Evolutionary conservation across 2,329 filamentous ascomycete species (phyloP).

Genomic region (Pseudogymnoascus sp.): DNA sequence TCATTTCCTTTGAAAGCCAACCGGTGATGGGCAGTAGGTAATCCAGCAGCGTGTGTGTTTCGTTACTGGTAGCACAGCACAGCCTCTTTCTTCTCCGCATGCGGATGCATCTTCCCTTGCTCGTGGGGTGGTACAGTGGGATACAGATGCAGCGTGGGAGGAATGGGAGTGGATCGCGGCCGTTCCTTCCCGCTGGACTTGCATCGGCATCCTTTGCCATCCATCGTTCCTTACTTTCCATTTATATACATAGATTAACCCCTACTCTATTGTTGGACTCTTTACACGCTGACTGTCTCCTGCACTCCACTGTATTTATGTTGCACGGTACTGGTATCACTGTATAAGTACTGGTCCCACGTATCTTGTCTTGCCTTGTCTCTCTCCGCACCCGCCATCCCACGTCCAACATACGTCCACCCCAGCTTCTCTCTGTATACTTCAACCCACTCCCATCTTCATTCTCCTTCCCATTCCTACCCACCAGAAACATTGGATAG

Average conservation of each 20-base stretch:
- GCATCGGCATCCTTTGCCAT: neutral
- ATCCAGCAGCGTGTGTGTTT: neutral
- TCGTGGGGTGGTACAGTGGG: neutral
- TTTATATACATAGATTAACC: neutral
- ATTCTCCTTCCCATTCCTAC: neutral
- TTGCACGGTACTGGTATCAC: neutral
- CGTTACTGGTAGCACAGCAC: neutral
- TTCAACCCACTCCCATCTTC: neutral
- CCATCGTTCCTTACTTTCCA: neutral
- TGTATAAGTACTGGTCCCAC: constrained; percentile 1
- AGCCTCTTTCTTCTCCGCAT: neutral
- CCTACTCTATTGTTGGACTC: no score
- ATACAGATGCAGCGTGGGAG: neutral
- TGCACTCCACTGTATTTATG: neutral
- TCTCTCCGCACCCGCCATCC: neutral
- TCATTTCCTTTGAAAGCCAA: neutral
- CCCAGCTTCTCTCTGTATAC: neutral
- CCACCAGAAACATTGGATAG: neutral
- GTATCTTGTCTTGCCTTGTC: neutral
- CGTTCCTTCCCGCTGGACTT: neutral
- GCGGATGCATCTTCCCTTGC: neutral
- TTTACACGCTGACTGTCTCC: neutral
- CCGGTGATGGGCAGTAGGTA: neutral
- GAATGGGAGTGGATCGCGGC: neutral
- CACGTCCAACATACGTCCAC: neutral